Evolutionary conservation across 2,329 filamentous ascomycete species (phyloP).

Genomic region (Dothideomycetidae sp.): DNA sequence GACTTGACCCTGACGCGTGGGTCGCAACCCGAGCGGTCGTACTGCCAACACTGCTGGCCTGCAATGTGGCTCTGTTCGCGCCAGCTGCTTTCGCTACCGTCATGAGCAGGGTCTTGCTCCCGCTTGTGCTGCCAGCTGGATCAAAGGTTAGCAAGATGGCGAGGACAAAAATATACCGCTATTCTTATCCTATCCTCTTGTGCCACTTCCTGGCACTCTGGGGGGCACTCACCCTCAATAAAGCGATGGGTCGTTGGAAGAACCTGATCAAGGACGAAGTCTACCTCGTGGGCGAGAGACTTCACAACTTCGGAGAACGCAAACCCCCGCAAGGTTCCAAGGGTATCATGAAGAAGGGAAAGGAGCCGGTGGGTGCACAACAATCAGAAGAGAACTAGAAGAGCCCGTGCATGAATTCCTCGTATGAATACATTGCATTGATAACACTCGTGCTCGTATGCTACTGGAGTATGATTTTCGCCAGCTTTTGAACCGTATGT

Average conservation of each 20-base stretch:
- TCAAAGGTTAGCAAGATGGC: constrained; percentile 4
- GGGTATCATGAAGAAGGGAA: constrained; percentile 19
- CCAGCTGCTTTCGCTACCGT: constrained; percentile 48
- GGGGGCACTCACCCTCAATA: constrained; percentile 35
- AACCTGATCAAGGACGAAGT: constrained; percentile 80
- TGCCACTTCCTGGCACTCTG: constrained; percentile 33
- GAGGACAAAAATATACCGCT: constrained; percentile 39
- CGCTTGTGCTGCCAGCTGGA: constrained; percentile 7
- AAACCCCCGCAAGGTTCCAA: constrained; percentile 21
- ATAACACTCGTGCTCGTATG: constrained; percentile 6
- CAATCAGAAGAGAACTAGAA: too few relatives aligned
- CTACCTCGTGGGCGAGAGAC: constrained; percentile 81
- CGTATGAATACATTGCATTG: constrained; percentile 1
- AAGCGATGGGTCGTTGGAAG: constrained; percentile 61
- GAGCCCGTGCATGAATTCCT: neutral
- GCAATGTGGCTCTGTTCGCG: constrained; percentile 44
- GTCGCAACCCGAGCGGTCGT: constrained; percentile 78
- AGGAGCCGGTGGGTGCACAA: constrained; percentile 1
- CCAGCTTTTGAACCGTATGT: too few relatives aligned
- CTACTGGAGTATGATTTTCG: too few relatives aligned
- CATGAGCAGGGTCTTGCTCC: constrained; percentile 28
- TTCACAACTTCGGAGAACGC: constrained; percentile 81
- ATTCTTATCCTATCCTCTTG: constrained; percentile 57
- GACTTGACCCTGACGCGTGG: constrained; percentile 60
- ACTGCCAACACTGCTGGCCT: constrained; percentile 55